Evolutionary conservation across 2,329 filamentous ascomycete species (phyloP), one percentile per base, ranked within the genome.

Genomic region (Dryadomyces quercus-mongolicae): DNA sequence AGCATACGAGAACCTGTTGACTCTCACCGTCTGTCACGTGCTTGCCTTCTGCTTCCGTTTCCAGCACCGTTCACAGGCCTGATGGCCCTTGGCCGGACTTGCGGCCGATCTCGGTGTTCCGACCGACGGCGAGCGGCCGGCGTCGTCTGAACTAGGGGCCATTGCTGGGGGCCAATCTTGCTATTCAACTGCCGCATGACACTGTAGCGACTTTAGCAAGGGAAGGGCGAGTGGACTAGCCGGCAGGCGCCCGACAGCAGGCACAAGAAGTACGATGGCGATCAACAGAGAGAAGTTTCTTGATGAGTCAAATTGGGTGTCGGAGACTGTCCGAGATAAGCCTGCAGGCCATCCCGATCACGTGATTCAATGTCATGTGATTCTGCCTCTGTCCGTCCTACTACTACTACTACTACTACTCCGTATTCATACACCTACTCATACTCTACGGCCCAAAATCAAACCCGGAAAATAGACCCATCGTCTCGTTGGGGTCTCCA

Each of bases 21-120:
- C 18, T 18, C 20, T n/a, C 18, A 8, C 15, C 21, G 12, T 31
- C 2, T 8, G 20, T 25, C 34, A 50, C 18, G 48, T 50, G 45
- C 48, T 2, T 48, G 61, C 64, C 61, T 66, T 66, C 50, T 66
- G 63, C 52, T 66, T 66, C 25, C 63, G 62, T 49, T 63, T 63
- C 61, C 63, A 66, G 52, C 64, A 66, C 46, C 64, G 58, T 49
- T 66, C 63, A 50, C 64, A 66, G 8, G 64, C 64, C 51, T 66
- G 63, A 46, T 53, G 45, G 16, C 52, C 52, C 36, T 49, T 49
- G n/a, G 49, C 38, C 21, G 49, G 38, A 16, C 13, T 22, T 10
- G 47, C 8, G 7, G 38, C 21, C 38, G 49, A 4, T 21, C 38
- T 20, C 6, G 21, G 21, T 5, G 9, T 16, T 9, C 8, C 40